Evolutionary conservation across 1,284 basidiomycete species (phyloP).

Genomic region (Boletellus deceptivus): DNA sequence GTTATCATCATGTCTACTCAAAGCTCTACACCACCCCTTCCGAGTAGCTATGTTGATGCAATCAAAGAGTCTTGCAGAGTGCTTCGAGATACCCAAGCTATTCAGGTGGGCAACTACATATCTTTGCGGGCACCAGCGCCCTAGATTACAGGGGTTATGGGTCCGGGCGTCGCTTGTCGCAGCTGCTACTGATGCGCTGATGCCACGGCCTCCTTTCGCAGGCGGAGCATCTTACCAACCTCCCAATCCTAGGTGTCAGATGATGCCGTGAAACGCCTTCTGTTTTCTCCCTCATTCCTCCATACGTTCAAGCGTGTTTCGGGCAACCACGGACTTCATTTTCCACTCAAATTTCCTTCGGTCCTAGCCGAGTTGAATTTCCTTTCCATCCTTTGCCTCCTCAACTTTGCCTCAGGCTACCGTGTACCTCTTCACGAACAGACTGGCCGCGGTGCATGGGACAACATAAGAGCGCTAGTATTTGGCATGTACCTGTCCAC

Average conservation of each 20-base stretch:
- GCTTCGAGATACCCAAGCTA: conserved; percentile 43
- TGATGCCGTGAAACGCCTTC: conserved; percentile 55
- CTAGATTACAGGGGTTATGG: not conserved
- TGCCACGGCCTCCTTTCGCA: not conserved
- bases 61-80: conserved; percentile 51
- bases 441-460: conserved; percentile 75
- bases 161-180: not conserved
- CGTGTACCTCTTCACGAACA: conserved; percentile 66
- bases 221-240: conserved; percentile 14
- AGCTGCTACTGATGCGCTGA: not conserved
- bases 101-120: conserved; percentile 36
- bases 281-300: conserved; percentile 64
- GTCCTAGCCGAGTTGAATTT: conserved; percentile 71
- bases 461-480: conserved; percentile 70
- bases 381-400: conserved; percentile 65
- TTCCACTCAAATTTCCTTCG: conserved; percentile 76
- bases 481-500: conserved; percentile 72
- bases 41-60: conserved; percentile 47
- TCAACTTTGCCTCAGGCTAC: conserved; percentile 82
- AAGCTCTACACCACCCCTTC: conserved; percentile 33
- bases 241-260: conserved; percentile 49
- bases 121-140: conserved; percentile 3
- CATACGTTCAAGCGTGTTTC: conserved; percentile 62
- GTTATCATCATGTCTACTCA: not conserved
- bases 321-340: conserved; percentile 59